Percentiles rank a stretch among this genome's conserved stretches.
These are phyloP conservation scores for Cladorrhinum sp. DNA, from an alignment of 2,329 filamentous ascomycete species.

Conservation along the genomic window DNA sequence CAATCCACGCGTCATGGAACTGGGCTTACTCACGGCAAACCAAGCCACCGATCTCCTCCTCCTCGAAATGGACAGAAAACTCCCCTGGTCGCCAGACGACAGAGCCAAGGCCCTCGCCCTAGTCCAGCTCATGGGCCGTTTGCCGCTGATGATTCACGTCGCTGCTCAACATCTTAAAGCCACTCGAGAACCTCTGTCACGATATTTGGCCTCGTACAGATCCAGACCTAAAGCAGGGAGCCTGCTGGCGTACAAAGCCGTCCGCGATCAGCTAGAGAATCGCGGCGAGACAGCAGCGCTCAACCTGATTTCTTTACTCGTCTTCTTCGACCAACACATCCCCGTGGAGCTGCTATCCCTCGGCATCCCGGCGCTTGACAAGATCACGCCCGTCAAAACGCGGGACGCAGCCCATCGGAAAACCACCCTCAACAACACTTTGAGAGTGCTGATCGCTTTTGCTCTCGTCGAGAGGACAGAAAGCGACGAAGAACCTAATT, in stretches of 20 bases:
- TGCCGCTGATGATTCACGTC: conserved; percentile 67
- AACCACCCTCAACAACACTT: conserved; percentile 45
- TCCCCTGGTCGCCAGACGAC: conserved; percentile 54
- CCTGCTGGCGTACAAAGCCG: conserved; percentile 45
- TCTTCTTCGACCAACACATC: conserved; percentile 62
- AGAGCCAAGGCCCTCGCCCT: conserved; percentile 56
- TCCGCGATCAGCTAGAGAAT: conserved; percentile 47
- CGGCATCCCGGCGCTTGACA: conserved; percentile 47
- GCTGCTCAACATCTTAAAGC: conserved; percentile 60
- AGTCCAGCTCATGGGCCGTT: conserved; percentile 59
- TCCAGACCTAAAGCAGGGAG: conserved; percentile 53
- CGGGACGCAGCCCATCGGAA: conserved; percentile 36
- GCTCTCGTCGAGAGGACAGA: conserved; percentile 52
- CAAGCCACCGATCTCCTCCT: conserved; percentile 61
- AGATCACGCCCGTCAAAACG: conserved; percentile 45
- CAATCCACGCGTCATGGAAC: conserved; percentile 55
- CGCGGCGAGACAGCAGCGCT: conserved; percentile 52
- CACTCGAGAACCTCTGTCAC: conserved; percentile 58
- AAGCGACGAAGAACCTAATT: conserved; percentile 33
- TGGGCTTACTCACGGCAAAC: conserved; percentile 51
- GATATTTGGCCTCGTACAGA: conserved; percentile 56
- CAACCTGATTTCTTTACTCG: conserved; percentile 62
- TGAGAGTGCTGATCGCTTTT: conserved; percentile 50
- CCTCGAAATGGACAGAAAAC: conserved; percentile 58
- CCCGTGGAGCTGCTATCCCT: conserved; percentile 64